Percentiles rank a stretch among this genome's conserved stretches.
Conservation (phyloP, 208 protist species). For the Eutreptiella sp. region DNA sequence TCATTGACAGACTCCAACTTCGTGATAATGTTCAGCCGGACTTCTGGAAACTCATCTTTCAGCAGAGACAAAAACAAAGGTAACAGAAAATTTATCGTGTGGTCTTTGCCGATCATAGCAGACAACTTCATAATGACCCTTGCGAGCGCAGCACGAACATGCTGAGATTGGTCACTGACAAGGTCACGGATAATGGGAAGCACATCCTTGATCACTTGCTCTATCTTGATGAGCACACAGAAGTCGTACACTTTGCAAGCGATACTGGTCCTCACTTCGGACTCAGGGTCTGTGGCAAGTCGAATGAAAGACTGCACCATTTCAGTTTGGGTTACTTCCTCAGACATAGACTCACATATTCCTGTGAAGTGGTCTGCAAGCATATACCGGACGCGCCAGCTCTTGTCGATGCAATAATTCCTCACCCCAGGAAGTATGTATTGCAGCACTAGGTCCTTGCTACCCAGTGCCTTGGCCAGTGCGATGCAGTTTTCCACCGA, state of each 20-base stretch:
- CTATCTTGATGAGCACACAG: conserved; percentile 30
- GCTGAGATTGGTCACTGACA: conserved; percentile 52
- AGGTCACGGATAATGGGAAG: conserved; percentile 52
- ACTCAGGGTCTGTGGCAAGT: conserved; percentile 70
- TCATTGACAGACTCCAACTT: conserved; percentile 63
- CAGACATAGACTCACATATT: conserved; percentile 31
- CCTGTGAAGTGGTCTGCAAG: conserved; percentile 84
- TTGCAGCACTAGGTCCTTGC: conserved; percentile 61
- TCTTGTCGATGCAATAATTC: conserved; percentile 71
- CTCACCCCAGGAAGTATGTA: conserved; percentile 68
- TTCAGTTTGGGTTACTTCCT: conserved; percentile 31
- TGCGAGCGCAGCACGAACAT: conserved; percentile 66
- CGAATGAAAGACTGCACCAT: conserved; percentile 51
- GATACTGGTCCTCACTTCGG: conserved; percentile 74
- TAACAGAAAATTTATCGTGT: conserved; percentile 62
- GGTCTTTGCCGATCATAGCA: conserved; percentile 57
- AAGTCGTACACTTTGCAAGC: conserved; percentile 57
- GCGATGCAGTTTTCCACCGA: conserved; percentile 79
- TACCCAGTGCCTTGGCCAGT: conserved; percentile 68
- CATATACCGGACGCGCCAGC: conserved; percentile 97
- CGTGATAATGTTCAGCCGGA: no score
- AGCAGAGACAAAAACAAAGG: no score
- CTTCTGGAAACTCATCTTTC: no score
- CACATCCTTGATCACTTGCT: conserved; percentile 45
- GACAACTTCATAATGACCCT: conserved; percentile 61